A percentile compares a stretch with the other conserved stretches of the same genome.
These are phyloP conservation scores for Fusarium devonianum DNA, from an alignment of 2,329 filamentous ascomycete genomes.

Conservation along the genomic window DNA sequence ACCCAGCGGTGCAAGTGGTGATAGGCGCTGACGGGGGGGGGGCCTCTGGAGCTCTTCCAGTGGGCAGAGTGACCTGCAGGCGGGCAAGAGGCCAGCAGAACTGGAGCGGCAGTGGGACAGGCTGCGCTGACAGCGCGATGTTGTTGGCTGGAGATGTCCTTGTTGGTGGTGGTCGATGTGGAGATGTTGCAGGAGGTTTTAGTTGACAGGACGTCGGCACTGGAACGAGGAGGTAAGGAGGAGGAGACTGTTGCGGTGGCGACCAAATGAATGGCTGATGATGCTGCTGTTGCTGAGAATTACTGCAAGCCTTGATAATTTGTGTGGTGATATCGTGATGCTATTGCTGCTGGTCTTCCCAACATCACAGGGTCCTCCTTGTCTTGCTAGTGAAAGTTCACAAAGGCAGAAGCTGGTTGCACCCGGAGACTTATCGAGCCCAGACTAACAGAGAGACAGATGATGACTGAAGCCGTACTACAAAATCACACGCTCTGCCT, in stretches of 20 bases:
- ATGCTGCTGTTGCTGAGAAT: too few species aligned
- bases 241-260: conserved; percentile 21
- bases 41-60: conserved; percentile 33
- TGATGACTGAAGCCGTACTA: too few species aligned
- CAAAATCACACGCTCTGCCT: too few species aligned
- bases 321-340: conserved; percentile 11
- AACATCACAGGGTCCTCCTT: conserved; percentile 19
- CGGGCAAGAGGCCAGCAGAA: conserved; percentile 32
- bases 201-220: too few species aligned
- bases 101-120: conserved; percentile 40
- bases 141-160: conserved; percentile 38
- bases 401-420: conserved; percentile 25
- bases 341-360: conserved; percentile 14
- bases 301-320: neutral
- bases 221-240: too few species aligned
- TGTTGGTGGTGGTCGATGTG: conserved; percentile 31
- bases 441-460: too few species aligned
- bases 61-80: conserved; percentile 33
- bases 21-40: conserved; percentile 39
- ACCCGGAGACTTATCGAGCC: too few species aligned
- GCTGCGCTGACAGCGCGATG: conserved; percentile 36
- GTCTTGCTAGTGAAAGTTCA: conserved; percentile 8
- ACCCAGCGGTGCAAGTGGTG: conserved; percentile 30
- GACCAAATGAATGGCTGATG: conserved; percentile 21
- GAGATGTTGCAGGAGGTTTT: conserved; percentile 26